Evolutionary conservation across 2,329 filamentous ascomycete species (phyloP), one percentile per base, ranked within the genome.

Genomic region (Dothistroma septosporum): DNA sequence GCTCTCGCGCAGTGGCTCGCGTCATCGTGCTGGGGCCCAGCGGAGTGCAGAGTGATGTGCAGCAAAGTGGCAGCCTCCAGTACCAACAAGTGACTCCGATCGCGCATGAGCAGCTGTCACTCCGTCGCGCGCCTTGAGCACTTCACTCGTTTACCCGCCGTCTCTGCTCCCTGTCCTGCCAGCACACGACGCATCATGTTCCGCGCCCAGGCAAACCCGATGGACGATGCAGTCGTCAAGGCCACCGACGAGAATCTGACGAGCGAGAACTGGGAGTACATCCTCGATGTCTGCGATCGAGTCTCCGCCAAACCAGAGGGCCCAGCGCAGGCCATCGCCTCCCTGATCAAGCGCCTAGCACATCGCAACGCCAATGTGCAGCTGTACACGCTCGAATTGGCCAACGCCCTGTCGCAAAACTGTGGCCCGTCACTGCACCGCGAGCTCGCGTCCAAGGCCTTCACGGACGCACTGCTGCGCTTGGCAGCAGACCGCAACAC

Each of bases 211-310:
- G 58, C 58, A 37, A 60, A 60, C 50, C 58, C 58, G 21, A 60
- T 60, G 58, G 58, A 60, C 53, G 58, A 60, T 50, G 58, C 58
- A 47, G 58, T 60, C 41, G 87, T 85, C 72, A 89, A 89, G 78
- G 92, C 94, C 73, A 99, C 94, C 59, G 94, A 99, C 78, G 94
- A 99, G 83, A 99, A 97, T 77, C 85, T 97, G 70, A 97, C 92
- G 85, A 95, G 78, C 62, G 82, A 84, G 77, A 89, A 89, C 74
- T 90, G 87, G 87, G 87, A 89, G 74, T 87, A 81, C 67, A 87
- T 88, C 68, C 78, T 88, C 69, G 74, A 76, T 61, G 74, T 76
- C 49, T 76, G 74, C 70, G 74, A 76, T 61, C 70, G 70, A 33
- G 74, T 76, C 33, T 68, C 69, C 16, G 71, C 70, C 59, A 70